A percentile compares a stretch with the other conserved stretches of the same genome.
These are phyloP conservation scores for Wickerhamiella hasegawae DNA, from an alignment of 805 yeast genomes.

Conservation along the genomic window DNA sequence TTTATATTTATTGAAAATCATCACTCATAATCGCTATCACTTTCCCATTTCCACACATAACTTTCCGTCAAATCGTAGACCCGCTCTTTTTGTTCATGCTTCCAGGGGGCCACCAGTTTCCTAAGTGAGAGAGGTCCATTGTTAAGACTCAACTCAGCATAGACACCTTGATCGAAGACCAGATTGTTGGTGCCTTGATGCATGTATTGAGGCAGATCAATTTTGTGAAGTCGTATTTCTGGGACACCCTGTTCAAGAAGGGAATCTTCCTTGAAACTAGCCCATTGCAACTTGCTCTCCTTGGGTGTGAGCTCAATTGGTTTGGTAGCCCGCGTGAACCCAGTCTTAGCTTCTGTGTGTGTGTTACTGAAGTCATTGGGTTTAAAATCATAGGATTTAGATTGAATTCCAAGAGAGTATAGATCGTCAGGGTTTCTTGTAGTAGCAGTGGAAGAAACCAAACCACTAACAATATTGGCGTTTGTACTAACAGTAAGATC, in stretches of 20 bases:
- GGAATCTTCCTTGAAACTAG: neutral
- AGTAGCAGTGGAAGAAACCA: neutral
- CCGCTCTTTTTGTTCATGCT: slow-evolving; percentile 12
- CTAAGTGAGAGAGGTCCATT: slow-evolving; percentile 11
- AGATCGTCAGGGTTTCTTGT: neutral
- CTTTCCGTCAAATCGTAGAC: slow-evolving; percentile 14
- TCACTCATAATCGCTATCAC: slow-evolving; percentile 6
- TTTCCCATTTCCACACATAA: slow-evolving; percentile 12
- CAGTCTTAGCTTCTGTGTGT: neutral
- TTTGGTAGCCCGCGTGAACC: neutral
- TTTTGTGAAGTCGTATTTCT: neutral
- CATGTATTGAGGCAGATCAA: slow-evolving; percentile 1
- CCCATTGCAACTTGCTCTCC: neutral
- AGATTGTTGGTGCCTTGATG: neutral
- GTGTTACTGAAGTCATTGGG: neutral
- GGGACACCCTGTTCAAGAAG: neutral
- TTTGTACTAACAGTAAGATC: slow-evolving; percentile 28
- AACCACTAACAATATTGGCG: slow-evolving; percentile 32
- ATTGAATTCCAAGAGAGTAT: neutral
- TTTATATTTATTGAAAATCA: neutral
- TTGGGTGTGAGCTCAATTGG: neutral
- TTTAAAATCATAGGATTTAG: neutral
- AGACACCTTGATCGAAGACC: neutral
- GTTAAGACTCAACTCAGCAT: slow-evolving; percentile 4
- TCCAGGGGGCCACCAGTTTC: slow-evolving; percentile 5